A percentile compares a stretch with the other conserved stretches of the same genome.
These are phyloP conservation scores for Lentinula raphanica DNA, from an alignment of 768 basidiomycete species.

Conservation along the genomic window DNA sequence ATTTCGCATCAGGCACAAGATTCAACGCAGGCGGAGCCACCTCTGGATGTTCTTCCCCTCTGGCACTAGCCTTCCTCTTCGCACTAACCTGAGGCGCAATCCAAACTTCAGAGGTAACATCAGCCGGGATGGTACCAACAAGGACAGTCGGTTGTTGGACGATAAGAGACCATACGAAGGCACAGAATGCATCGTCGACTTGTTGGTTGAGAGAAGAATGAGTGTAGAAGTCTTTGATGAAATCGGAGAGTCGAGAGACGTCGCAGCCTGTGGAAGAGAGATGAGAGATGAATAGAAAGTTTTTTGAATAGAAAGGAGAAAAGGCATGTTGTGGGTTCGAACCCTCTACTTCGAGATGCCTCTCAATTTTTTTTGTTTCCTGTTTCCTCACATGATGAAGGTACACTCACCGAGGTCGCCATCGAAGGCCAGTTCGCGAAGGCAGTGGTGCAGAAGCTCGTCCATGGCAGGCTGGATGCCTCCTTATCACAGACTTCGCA, in stretches of 20 bases:
- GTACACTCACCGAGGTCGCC: constrained; percentile 78
- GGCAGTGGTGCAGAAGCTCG: constrained; percentile 77
- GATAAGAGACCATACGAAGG: constrained; percentile 79
- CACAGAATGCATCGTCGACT: constrained; percentile 69
- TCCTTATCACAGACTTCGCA: background rate
- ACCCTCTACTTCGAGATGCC: constrained; percentile 25
- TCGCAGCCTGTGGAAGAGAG: constrained; percentile 59
- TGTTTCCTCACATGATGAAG: constrained; percentile 25
- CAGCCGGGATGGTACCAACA: constrained; percentile 66
- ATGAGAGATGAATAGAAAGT: constrained; percentile 3
- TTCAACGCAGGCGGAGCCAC: constrained; percentile 47
- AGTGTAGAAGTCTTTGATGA: constrained; percentile 62
- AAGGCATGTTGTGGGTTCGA: constrained; percentile 35
- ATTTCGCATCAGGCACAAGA: constrained; percentile 49
- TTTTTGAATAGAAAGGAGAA: constrained; percentile 10
- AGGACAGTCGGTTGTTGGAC: constrained; percentile 69
- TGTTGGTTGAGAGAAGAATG: constrained; percentile 44
- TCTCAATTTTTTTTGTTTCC: background rate
- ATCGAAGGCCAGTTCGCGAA: constrained; percentile 85
- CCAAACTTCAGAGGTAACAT: constrained; percentile 61
- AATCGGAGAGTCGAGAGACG: constrained; percentile 64
- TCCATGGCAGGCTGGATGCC: constrained; percentile 49
- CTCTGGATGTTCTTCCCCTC: constrained; percentile 40
- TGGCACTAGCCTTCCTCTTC: constrained; percentile 57
- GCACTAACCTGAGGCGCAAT: constrained; percentile 72